A percentile compares a stretch with the other conserved stretches of the same genome.
Evolutionary conservation across 352 stramenopile genomes (phyloP).

Genomic region (Phytophthora rubi): DNA sequence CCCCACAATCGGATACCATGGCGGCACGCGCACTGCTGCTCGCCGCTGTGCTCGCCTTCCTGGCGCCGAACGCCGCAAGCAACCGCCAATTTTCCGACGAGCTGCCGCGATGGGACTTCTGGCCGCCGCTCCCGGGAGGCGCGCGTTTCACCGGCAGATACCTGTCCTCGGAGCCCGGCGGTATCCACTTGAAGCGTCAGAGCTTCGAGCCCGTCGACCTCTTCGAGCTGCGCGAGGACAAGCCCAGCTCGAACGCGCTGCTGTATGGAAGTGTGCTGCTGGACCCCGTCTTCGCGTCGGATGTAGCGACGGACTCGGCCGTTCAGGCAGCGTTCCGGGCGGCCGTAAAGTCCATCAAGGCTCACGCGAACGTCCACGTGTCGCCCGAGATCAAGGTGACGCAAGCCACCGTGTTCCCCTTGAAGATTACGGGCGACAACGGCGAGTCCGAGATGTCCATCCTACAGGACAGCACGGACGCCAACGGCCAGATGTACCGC

Average conservation of each 20-base stretch:
- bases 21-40: conserved; percentile 13
- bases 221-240: conserved; percentile 49
- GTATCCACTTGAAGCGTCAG: conserved; percentile 51
- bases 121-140: conserved; percentile 49
- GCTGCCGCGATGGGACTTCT: conserved; percentile 72
- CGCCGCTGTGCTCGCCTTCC: conserved; percentile 3
- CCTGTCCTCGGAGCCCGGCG: conserved; percentile 55
- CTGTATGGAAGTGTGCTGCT: conserved; percentile 74
- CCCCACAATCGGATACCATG: conserved; percentile 5
- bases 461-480: conserved; percentile 55
- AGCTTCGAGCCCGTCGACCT: conserved; percentile 66
- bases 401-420: conserved; percentile 46
- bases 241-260: conserved; percentile 41
- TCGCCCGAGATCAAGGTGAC: conserved; percentile 45
- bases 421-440: conserved; percentile 75
- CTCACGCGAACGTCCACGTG: conserved; percentile 43
- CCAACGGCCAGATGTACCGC: conserved; percentile 35
- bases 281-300: conserved; percentile 38
- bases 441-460: conserved; percentile 70
- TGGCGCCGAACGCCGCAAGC: not conserved
- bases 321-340: conserved; percentile 57
- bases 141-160: conserved; percentile 69
- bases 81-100: conserved; percentile 8
- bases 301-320: conserved; percentile 38
- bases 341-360: conserved; percentile 48